Base-by-base conservation (phyloP, 768 basidiomycete species). In the Russula dissimulans region DNA sequence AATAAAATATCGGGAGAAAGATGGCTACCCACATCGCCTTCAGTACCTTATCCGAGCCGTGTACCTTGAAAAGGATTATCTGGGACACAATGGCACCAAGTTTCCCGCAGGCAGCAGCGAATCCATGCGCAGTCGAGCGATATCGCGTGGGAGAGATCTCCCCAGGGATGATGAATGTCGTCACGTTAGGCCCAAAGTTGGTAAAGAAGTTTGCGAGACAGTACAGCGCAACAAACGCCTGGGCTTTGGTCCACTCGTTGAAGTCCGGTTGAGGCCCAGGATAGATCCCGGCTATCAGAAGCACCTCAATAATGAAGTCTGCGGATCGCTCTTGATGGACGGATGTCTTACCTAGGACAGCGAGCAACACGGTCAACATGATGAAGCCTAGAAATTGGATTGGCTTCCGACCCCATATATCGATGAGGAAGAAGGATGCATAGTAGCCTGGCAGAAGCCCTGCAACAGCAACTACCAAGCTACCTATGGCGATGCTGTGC, bases 361-460 rank as follows among this genome's bases (percentile, higher is more conserved):
- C 50, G 70, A 90, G 87, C 32, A 89, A 70, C 48, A 82, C 66
- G 34, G 86, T 84, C 62, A 91, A 80, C 31, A 82, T 34, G 56
- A 58, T 72, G 76, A 91, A 91, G 36, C 89, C 89, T 79, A 88
- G 80, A 43, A 87, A 74, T 69, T 91, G 89, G 52, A 91, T 85
- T 51, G 86, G 85, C 73, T 85, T 90, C 70, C 90, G 83, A 36
- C 91, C 90, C 86, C 87, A 89, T 1, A 66, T 64, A 66, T 92
- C 91, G 63, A 93, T 82, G 66, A 90, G 68, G 39, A 87, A 67
- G 70, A 83, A 76, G 73, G 81, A 69, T 39, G 66, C 75, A 74
- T 79, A 89, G 74, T 91, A 91, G 18, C 89, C 89, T 0, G 90
- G 91, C 65, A 93, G 82, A 67, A 91, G 79, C 39, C 91, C 91